phyloP scores from a whole-genome alignment of 306 rosid species.

The Geum urbanum region DNA sequence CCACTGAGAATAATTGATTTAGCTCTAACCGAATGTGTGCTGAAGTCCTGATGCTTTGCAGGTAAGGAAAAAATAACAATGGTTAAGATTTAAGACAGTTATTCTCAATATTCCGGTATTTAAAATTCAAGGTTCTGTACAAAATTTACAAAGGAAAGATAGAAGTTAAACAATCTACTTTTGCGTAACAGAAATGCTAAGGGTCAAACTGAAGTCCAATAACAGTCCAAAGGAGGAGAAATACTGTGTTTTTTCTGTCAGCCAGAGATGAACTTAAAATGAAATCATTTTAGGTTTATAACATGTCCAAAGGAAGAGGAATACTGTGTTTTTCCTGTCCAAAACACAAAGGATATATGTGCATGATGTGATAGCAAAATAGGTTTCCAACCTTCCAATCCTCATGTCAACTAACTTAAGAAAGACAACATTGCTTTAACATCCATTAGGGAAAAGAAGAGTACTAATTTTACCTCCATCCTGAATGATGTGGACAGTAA shows the following conservation, averaged over 20 bases:
- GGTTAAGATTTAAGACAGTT: no score
- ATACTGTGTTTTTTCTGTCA: no score
- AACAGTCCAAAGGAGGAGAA: background rate
- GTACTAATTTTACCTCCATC: slow-evolving; percentile 20
- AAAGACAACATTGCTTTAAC: background rate
- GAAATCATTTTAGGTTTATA: background rate
- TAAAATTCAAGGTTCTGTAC: background rate
- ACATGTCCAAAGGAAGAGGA: background rate
- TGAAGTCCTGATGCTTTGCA: slow-evolving; percentile 30
- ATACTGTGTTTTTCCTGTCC: background rate
- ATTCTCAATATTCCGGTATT: background rate
- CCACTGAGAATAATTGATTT: slow-evolving; percentile 38
- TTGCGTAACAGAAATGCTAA: background rate
- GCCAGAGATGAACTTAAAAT: background rate
- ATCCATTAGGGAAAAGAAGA: background rate
- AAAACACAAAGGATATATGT: background rate
- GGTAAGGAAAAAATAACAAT: no score
- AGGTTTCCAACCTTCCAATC: background rate
- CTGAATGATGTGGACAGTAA: slow-evolving; percentile 16
- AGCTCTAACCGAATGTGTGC: slow-evolving; percentile 36
- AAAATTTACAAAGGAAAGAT: background rate
- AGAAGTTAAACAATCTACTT: background rate
- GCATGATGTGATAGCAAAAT: background rate
- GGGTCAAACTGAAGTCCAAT: slow-evolving; percentile 7
- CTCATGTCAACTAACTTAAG: background rate